phyloP scores from a whole-genome alignment of 164 flowering plant species.

The Hamamelis virginiana region DNA sequence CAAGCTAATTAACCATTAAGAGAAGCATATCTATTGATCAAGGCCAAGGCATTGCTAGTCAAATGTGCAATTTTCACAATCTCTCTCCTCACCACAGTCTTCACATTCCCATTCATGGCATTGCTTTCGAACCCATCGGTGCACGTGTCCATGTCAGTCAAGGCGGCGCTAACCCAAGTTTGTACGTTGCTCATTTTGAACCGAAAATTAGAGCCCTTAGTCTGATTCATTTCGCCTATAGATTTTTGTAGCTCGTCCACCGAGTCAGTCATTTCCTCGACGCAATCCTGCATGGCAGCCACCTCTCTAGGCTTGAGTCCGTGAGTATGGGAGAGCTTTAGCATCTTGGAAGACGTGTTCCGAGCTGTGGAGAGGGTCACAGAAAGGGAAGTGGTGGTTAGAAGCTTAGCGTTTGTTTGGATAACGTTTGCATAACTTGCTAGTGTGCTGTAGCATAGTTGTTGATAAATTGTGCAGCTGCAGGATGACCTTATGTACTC shows the following conservation, averaged over 20 bases:
- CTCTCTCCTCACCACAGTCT: slow-evolving; percentile 22
- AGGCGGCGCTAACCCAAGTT: slow-evolving; percentile 82
- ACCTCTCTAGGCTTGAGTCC: slow-evolving; percentile 40
- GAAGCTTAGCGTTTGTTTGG: slow-evolving; percentile 47
- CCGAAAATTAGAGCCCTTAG: slow-evolving; percentile 24
- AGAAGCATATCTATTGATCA: slow-evolving; percentile 42
- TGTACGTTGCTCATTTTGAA: slow-evolving; percentile 46
- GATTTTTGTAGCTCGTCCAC: slow-evolving; percentile 45
- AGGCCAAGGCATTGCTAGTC: slow-evolving; percentile 60
- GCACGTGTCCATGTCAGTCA: slow-evolving; percentile 64
- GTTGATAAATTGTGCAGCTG: slow-evolving; percentile 49
- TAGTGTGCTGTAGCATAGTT: slow-evolving; percentile 56
- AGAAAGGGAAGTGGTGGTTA: slow-evolving; percentile 55
- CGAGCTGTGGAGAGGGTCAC: slow-evolving; percentile 40
- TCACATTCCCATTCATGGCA: slow-evolving; percentile 33
- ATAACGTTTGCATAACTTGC: slow-evolving; percentile 41
- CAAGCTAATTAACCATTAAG: slow-evolving; percentile 21
- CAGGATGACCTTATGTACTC: slow-evolving; percentile 59
- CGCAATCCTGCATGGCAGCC: slow-evolving; percentile 57
- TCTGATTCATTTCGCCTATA: slow-evolving; percentile 41
- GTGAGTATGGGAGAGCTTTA: slow-evolving; percentile 23
- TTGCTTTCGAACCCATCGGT: slow-evolving; percentile 56
- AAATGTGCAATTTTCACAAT: slow-evolving; percentile 38
- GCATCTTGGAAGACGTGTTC: slow-evolving; percentile 33
- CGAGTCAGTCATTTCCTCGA: slow-evolving; percentile 50